Evolutionary conservation across 75 land plant species (phyloP).

Genomic region (Pinus taeda): DNA sequence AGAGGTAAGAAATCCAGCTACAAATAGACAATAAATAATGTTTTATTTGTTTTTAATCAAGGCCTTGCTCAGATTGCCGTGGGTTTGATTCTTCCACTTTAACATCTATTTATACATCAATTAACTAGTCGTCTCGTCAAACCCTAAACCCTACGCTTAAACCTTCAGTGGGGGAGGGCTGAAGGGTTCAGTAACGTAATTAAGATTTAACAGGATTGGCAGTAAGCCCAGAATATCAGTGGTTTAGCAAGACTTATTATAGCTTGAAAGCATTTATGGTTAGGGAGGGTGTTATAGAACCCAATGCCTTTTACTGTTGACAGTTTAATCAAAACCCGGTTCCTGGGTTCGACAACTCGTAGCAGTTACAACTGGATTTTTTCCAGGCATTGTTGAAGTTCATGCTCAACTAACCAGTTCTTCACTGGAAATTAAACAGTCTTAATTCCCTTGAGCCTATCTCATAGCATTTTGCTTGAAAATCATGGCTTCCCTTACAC

Average conservation of each 20-base stretch:
- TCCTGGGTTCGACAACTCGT: no score
- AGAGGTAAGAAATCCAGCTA: no score
- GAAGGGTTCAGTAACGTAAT: no score
- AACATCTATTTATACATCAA: not conserved
- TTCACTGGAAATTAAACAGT: not conserved
- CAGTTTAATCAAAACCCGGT: no score
- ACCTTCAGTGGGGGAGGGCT: no score
- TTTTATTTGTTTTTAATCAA: not conserved
- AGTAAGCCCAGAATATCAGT: not conserved
- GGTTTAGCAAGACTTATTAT: not conserved
- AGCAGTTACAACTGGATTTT: no score
- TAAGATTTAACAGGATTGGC: not conserved
- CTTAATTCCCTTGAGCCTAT: not conserved
- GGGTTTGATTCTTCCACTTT: not conserved
- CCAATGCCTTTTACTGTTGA: not conserved
- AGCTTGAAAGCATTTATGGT: not conserved
- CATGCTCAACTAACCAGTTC: not conserved
- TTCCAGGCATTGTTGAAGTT: not conserved
- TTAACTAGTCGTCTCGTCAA: not conserved
- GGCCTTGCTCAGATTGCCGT: not conserved
- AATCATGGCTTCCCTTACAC: not conserved
- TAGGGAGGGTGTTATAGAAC: not conserved
- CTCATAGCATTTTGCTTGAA: not conserved
- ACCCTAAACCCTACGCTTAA: not conserved
- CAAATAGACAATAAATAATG: not conserved